phyloP scores from a whole-genome alignment of 2,329 filamentous ascomycete genomes.

The Cladorrhinum sp. region DNA sequence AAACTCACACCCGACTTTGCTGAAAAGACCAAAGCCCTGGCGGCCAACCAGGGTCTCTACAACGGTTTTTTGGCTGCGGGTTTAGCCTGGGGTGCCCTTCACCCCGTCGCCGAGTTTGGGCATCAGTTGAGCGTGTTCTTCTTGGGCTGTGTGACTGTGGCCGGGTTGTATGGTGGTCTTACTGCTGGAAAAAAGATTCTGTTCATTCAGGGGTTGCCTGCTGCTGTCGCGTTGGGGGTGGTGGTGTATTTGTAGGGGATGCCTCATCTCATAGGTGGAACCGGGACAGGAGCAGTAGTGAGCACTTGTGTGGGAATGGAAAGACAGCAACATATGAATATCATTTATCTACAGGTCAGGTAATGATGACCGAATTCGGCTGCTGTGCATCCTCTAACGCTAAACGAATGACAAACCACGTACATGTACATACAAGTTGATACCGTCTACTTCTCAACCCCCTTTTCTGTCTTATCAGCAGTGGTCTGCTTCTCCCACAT shows the following conservation, averaged over 20 bases:
- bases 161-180: conserved; percentile 44
- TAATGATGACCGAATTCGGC: too few species aligned
- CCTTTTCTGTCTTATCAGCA: conserved; percentile 37
- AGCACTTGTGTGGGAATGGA: too few species aligned
- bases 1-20: conserved; percentile 44
- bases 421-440: too few species aligned
- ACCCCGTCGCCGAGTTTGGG: conserved; percentile 42
- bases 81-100: conserved; percentile 45
- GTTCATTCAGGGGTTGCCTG: conserved; percentile 42
- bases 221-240: conserved; percentile 23
- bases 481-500: conserved; percentile 82
- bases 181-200: conserved; percentile 43
- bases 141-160: conserved; percentile 43
- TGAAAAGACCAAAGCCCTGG: conserved; percentile 42
- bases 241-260: conserved; percentile 5
- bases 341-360: too few species aligned
- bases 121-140: conserved; percentile 48
- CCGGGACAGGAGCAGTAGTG: too few species aligned
- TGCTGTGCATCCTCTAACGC: too few species aligned
- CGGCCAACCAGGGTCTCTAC: conserved; percentile 52
- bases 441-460: background rate
- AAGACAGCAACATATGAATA: too few species aligned
- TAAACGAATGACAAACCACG: too few species aligned
- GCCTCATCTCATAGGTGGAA: too few species aligned
- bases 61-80: conserved; percentile 53